These are phyloP conservation scores for Suhomyces pyralidae DNA, from an alignment of 805 yeast species.

Conservation along the genomic window DNA sequence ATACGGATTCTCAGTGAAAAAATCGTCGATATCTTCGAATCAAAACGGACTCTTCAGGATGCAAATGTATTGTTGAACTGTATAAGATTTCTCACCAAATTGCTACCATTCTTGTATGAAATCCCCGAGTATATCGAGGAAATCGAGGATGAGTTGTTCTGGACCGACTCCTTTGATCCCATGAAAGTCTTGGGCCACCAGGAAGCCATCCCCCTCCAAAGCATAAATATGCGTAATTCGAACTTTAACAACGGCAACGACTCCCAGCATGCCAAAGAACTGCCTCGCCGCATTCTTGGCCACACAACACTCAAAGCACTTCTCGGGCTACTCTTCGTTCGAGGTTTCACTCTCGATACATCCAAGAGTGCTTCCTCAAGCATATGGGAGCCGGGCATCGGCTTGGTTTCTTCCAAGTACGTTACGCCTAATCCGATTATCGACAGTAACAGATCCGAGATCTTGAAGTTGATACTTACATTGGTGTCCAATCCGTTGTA, in stretches of 20 bases:
- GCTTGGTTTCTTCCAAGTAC: constrained; percentile 26
- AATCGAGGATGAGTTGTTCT: constrained; percentile 28
- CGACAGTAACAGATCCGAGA: constrained; percentile 66
- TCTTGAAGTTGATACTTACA: constrained; percentile 58
- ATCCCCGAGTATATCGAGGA: constrained; percentile 21
- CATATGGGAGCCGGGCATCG: constrained; percentile 11
- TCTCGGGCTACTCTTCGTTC: constrained; percentile 50
- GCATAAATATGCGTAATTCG: not conserved
- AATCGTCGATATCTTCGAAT: constrained; percentile 19
- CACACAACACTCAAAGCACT: constrained; percentile 15
- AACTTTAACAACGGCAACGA: not conserved
- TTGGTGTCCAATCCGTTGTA: constrained; percentile 65
- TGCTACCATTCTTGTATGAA: constrained; percentile 71
- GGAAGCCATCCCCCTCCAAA: not conserved
- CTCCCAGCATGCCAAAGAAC: constrained; percentile 8
- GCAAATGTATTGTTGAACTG: constrained; percentile 50
- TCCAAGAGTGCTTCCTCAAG: not conserved
- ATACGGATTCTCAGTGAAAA: constrained; percentile 27
- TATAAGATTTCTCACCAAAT: constrained; percentile 58
- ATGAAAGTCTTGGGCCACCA: constrained; percentile 1
- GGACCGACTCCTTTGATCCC: constrained; percentile 46
- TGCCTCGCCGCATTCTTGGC: constrained; percentile 8
- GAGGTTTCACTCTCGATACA: constrained; percentile 50
- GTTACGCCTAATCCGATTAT: constrained; percentile 27
- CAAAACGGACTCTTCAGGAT: constrained; percentile 5